Evolutionary conservation across 257 asterid species (phyloP).

Genomic region (Primulina huaijiensis): DNA sequence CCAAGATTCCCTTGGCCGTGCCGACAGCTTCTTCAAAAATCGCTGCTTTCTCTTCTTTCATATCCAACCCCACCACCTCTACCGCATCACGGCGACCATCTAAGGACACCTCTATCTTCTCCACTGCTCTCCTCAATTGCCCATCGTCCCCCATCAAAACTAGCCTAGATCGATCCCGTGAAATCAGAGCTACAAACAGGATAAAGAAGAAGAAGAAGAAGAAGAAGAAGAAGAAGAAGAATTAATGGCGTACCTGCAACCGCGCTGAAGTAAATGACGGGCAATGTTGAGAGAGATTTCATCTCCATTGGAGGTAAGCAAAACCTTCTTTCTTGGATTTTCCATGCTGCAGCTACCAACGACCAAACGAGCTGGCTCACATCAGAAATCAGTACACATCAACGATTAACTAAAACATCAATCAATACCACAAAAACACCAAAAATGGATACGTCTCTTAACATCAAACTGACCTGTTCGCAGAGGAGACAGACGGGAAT

Average conservation of each 20-base stretch:
- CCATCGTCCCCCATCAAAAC: conserved; percentile 76
- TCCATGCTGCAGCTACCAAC: conserved; percentile 28
- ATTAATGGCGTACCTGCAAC: conserved; percentile 57
- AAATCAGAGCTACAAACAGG: background rate
- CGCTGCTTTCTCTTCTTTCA: conserved; percentile 63
- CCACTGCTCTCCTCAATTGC: conserved; percentile 50
- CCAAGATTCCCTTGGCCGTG: conserved; percentile 53
- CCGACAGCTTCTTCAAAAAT: conserved; percentile 61
- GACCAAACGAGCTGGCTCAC: no score
- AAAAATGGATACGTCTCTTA: background rate
- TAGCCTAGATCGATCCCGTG: conserved; percentile 39
- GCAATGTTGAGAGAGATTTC: conserved; percentile 65
- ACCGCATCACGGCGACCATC: conserved; percentile 34
- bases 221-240: background rate
- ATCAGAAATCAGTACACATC: background rate
- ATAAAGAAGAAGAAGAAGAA: background rate
- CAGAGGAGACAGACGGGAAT: conserved; percentile 36
- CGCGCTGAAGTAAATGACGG: conserved; percentile 67
- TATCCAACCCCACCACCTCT: conserved; percentile 66
- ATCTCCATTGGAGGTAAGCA: conserved; percentile 86
- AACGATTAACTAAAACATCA: background rate
- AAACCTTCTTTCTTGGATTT: conserved; percentile 54
- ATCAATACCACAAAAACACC: background rate
- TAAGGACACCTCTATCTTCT: conserved; percentile 45
- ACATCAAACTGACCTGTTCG: conserved; percentile 47